Evolutionary conservation across 345 rosid species (phyloP).

Genomic region (Pistacia integerrima): DNA sequence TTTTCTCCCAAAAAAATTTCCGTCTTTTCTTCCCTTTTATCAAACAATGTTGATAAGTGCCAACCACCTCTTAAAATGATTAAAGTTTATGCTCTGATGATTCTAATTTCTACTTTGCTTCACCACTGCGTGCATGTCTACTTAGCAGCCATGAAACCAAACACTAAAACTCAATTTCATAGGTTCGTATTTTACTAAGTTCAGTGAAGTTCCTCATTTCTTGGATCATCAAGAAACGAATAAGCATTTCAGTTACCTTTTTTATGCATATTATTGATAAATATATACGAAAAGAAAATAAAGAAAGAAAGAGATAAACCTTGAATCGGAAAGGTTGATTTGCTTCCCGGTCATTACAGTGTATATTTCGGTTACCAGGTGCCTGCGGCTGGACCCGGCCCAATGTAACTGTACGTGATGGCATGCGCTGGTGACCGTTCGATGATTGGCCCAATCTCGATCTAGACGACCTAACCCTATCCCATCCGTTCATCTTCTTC

Average conservation of each 20-base stretch:
- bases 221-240: background rate
- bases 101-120: background rate
- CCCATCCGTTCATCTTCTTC: slow-evolving; percentile 66
- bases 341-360: slow-evolving; percentile 95
- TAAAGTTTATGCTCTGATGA: background rate
- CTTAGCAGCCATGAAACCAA: background rate
- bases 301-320: slow-evolving; percentile 40
- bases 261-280: background rate
- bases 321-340: slow-evolving; percentile 73
- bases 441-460: slow-evolving; percentile 45
- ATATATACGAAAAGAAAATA: background rate
- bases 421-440: slow-evolving; percentile 36
- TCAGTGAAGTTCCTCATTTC: slow-evolving; percentile 17
- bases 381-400: slow-evolving; percentile 98
- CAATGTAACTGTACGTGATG: slow-evolving; percentile 76
- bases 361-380: slow-evolving; percentile 86
- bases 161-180: background rate
- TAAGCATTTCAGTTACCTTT: background rate
- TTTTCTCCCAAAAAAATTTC: background rate
- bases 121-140: background rate
- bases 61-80: background rate
- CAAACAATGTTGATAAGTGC: background rate
- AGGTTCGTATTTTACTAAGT: background rate
- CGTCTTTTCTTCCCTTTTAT: background rate
- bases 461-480: slow-evolving; percentile 56